A percentile compares a stretch with the other conserved stretches of the same genome.
Conservation (phyloP, 805 yeast genomes). For the Pichia kluyveri region DNA sequence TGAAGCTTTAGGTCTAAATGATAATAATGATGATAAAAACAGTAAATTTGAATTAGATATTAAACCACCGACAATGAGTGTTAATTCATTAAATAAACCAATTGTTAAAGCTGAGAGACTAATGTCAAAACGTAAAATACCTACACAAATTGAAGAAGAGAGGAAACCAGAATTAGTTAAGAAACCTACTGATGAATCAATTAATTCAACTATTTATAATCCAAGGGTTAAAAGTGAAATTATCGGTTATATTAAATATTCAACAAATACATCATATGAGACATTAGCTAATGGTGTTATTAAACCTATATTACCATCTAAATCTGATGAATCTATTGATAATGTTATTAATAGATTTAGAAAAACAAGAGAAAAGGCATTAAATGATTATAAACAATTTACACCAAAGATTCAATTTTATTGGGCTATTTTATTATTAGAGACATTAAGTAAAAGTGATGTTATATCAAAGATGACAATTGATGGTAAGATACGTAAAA, state of each 20-base stretch:
- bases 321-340: conserved; percentile 22
- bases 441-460: conserved; percentile 34
- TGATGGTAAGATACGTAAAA: conserved; percentile 36
- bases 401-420: conserved; percentile 48
- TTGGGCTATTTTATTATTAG: conserved; percentile 53
- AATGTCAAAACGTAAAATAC: conserved; percentile 17
- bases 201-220: neutral
- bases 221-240: neutral
- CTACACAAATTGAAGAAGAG: conserved; percentile 14
- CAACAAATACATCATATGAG: conserved; percentile 14
- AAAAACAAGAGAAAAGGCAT: conserved; percentile 23
- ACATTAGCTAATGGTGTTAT: conserved; percentile 18
- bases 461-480: conserved; percentile 36
- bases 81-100: neutral
- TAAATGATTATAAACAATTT: conserved; percentile 29
- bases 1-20: neutral
- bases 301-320: conserved; percentile 23
- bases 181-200: neutral
- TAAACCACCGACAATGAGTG: neutral
- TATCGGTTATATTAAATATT: conserved; percentile 6
- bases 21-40: neutral
- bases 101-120: neutral
- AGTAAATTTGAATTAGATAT: neutral
- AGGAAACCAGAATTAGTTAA: neutral
- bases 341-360: conserved; percentile 21